Percentiles rank a stretch among this genome's conserved stretches.
These are phyloP conservation scores for Austroboletus rostrupii DNA, from an alignment of 1,284 basidiomycete species.

Conservation along the genomic window DNA sequence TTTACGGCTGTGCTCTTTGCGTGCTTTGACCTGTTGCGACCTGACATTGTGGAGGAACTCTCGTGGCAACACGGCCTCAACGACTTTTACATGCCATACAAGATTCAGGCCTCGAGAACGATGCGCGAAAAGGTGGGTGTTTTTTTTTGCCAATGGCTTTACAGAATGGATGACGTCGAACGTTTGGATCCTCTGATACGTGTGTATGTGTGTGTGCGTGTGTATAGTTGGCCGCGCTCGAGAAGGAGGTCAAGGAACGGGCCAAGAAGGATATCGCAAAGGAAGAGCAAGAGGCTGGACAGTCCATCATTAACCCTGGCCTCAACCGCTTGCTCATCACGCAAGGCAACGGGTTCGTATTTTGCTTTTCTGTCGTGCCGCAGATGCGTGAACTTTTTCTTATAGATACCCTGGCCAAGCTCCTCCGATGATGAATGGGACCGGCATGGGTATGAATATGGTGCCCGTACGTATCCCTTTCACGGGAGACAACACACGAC, in stretches of 20 bases:
- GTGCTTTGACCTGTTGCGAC: conserved; percentile 89
- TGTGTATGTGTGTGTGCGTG: too few relatives aligned
- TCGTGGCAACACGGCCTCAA: conserved; percentile 94
- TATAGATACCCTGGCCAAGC: conserved; percentile 40
- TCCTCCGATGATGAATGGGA: conserved; percentile 44
- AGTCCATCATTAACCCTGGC: conserved; percentile 79
- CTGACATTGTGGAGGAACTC: conserved; percentile 91
- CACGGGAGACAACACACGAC: neutral
- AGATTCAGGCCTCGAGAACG: conserved; percentile 81
- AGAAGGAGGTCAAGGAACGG: conserved; percentile 81
- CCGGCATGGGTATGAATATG: conserved; percentile 35
- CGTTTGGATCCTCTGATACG: too few relatives aligned
- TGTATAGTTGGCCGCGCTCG: conserved; percentile 61
- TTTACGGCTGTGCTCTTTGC: conserved; percentile 88
- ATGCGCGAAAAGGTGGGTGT: conserved; percentile 60
- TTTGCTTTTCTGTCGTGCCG: neutral
- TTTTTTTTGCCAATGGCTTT: neutral
- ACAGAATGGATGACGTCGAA: too few relatives aligned
- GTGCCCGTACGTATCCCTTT: conserved; percentile 37
- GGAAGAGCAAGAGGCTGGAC: conserved; percentile 79
- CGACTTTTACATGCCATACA: conserved; percentile 96
- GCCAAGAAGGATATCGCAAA: conserved; percentile 81
- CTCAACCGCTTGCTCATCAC: conserved; percentile 62
- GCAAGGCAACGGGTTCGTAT: conserved; percentile 56
- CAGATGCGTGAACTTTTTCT: neutral